Percentiles rank a stretch among this genome's conserved stretches.
These are phyloP conservation scores for Antitrichia curtipendula DNA, from an alignment of 225 moss, liverwort and hornwort genomes.

Conservation along the genomic window DNA sequence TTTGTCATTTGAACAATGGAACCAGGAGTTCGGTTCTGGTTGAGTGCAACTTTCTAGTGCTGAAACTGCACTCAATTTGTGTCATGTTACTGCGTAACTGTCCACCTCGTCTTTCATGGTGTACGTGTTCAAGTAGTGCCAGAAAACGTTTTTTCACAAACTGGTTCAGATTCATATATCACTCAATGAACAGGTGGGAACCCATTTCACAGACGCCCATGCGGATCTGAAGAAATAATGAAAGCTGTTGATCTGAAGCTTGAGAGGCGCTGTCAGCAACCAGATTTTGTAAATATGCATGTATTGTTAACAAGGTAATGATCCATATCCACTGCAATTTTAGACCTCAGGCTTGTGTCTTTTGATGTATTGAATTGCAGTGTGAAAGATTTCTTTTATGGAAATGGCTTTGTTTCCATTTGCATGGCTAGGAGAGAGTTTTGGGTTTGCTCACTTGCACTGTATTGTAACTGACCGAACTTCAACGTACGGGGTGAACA, in stretches of 20 bases:
- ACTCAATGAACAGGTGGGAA: not conserved
- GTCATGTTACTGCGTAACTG: not conserved
- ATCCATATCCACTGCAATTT: not conserved
- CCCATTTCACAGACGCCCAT: not conserved
- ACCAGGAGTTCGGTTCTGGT: conserved; percentile 64
- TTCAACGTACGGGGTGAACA: not conserved
- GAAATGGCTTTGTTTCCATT: not conserved
- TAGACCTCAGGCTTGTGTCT: not conserved
- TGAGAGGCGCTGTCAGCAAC: not conserved
- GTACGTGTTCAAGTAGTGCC: not conserved
- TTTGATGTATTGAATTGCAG: not conserved
- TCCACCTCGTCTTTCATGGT: not conserved
- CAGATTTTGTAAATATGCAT: conserved; percentile 2
- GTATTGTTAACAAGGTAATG: not conserved
- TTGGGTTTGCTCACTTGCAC: not conserved
- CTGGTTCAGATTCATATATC: not conserved
- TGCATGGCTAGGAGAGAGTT: not conserved
- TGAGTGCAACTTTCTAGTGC: not conserved
- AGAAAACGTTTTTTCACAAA: not conserved
- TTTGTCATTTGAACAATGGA: conserved; percentile 62
- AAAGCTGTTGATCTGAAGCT: not conserved
- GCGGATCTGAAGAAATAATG: not conserved
- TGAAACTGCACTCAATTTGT: not conserved
- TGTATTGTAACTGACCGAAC: not conserved
- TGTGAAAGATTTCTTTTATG: not conserved